These are phyloP conservation scores for Hyaloperonospora brassicae DNA, from an alignment of 352 stramenopile species.

Conservation along the genomic window DNA sequence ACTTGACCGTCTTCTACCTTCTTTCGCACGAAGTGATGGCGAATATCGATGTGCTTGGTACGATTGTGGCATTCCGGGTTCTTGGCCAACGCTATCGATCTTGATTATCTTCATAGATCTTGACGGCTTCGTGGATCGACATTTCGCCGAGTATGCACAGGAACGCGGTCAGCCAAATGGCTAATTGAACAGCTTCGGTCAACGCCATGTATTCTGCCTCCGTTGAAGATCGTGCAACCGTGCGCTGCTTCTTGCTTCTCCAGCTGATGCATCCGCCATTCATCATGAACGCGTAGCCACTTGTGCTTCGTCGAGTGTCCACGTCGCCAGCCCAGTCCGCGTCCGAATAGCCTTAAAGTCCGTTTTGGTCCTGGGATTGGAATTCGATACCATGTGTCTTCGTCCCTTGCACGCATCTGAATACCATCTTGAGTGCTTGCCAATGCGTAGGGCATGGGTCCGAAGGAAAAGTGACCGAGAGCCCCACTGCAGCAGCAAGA, in stretches of 20 bases:
- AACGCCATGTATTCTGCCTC: constrained; percentile 1
- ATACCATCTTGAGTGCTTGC: too few relatives aligned
- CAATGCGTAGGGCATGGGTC: too few relatives aligned
- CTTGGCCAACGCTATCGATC: neutral
- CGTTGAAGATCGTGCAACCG: too few relatives aligned
- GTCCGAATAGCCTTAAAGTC: too few relatives aligned
- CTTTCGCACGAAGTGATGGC: neutral
- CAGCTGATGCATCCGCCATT: constrained; percentile 1
- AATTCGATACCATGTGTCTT: too few relatives aligned
- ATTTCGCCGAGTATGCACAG: neutral
- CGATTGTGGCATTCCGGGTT: neutral
- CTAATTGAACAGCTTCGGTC: neutral
- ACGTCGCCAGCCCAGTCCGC: too few relatives aligned
- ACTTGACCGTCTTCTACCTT: too few relatives aligned
- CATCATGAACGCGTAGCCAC: neutral
- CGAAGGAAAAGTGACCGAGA: too few relatives aligned
- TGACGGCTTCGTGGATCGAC: neutral
- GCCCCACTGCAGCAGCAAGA: too few relatives aligned
- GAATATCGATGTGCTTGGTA: constrained; percentile 1
- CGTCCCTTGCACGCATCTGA: too few relatives aligned
- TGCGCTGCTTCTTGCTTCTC: neutral
- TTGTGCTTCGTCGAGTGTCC: too few relatives aligned
- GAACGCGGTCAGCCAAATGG: neutral
- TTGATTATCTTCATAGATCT: constrained; percentile 1
- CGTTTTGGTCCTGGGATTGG: too few relatives aligned